Evolutionary conservation across 208 protist species (phyloP).

Genomic region (Acanthamoeba castellanii): DNA sequence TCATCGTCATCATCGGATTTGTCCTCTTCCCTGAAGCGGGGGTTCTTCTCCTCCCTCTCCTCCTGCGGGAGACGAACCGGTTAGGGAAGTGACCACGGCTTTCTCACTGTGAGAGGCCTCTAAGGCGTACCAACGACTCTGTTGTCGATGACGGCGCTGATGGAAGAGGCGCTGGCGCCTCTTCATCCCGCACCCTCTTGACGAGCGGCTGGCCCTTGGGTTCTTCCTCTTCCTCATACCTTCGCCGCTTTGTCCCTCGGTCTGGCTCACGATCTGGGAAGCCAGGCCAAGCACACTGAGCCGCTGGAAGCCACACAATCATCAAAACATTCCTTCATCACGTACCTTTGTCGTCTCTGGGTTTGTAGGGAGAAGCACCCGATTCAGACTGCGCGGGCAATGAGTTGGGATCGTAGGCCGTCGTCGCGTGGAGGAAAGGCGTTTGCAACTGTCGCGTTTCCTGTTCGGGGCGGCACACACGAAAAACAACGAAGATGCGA

Average conservation of each 20-base stretch:
- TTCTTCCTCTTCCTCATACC: not conserved
- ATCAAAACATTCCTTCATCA: not conserved
- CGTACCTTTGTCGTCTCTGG: not conserved
- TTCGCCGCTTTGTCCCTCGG: not conserved
- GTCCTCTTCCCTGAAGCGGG: not conserved
- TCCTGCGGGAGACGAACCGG: not conserved
- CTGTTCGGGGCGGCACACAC: not conserved
- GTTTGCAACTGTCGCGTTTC: not conserved
- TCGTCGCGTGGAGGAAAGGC: not conserved
- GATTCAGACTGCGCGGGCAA: not conserved
- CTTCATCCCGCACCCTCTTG: not conserved
- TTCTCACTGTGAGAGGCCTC: no score
- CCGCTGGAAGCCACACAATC: no score
- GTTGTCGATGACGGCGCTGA: no score
- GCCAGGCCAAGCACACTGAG: no score
- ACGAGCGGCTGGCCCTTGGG: not conserved
- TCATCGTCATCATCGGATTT: not conserved
- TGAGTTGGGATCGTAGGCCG: conserved; percentile 2
- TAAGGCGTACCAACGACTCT: no score
- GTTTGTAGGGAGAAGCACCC: not conserved
- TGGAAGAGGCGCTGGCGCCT: not conserved
- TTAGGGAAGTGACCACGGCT: not conserved
- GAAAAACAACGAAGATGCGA: not conserved
- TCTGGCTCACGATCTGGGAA: not conserved
- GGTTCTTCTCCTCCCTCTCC: not conserved